Evolutionary conservation across 164 flowering plant genomes (phyloP).

Genomic region (Magnolia changhungtana): DNA sequence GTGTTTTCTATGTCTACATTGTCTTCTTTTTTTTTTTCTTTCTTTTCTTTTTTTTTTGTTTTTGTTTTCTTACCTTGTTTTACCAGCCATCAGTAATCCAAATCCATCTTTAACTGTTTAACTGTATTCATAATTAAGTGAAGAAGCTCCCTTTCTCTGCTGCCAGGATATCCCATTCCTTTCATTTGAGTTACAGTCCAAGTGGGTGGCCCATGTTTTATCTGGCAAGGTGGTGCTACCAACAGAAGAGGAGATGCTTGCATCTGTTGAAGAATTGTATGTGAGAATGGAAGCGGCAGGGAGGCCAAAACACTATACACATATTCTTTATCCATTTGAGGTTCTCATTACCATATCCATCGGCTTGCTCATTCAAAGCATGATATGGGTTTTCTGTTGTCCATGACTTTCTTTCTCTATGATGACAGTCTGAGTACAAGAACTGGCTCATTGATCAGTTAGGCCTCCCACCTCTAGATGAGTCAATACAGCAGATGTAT

Average conservation of each 20-base stretch:
- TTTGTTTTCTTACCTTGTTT: neutral
- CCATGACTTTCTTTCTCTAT: neutral
- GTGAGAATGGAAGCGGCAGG: slow-evolving; percentile 43
- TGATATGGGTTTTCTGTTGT: neutral
- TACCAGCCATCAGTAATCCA: neutral
- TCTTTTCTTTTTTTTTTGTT: neutral
- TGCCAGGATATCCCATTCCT: slow-evolving; percentile 63
- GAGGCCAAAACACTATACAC: slow-evolving; percentile 63
- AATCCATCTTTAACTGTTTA: neutral
- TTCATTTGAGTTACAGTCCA: slow-evolving; percentile 60
- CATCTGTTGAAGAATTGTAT: slow-evolving; percentile 50
- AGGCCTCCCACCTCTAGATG: slow-evolving; percentile 40
- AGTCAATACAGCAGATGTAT: slow-evolving; percentile 68
- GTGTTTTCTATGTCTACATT: too few relatives aligned
- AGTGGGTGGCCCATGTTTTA: slow-evolving; percentile 77
- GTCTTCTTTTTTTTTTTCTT: too few relatives aligned
- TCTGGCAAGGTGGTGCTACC: slow-evolving; percentile 65
- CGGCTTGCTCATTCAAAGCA: neutral
- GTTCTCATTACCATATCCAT: slow-evolving; percentile 33
- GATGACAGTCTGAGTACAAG: slow-evolving; percentile 60
- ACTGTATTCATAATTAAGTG: neutral
- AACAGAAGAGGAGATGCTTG: slow-evolving; percentile 59
- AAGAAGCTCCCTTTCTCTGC: neutral
- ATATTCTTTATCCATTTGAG: slow-evolving; percentile 23
- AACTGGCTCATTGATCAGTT: slow-evolving; percentile 63